These are phyloP conservation scores for Chaetomium strumarium DNA, from an alignment of 2,329 filamentous ascomycete species.

Conservation along the genomic window DNA sequence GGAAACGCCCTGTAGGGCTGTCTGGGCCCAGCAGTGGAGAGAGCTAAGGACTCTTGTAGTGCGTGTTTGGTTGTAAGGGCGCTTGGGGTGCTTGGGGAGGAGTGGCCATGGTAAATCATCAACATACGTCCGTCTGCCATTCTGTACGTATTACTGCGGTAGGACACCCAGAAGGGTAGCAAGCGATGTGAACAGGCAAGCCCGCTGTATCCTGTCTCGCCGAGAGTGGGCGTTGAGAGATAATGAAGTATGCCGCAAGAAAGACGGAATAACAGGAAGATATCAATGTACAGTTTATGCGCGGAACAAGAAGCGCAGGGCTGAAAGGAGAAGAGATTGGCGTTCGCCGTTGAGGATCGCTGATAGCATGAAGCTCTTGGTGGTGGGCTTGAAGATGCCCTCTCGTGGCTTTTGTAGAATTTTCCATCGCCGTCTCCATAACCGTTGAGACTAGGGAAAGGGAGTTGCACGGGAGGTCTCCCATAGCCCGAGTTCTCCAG, in stretches of 20 bases:
- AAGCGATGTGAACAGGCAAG: not conserved
- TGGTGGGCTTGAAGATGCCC: constrained; percentile 15
- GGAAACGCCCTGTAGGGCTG: constrained; percentile 3
- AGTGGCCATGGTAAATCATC: not conserved
- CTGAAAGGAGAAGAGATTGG: constrained; percentile 25
- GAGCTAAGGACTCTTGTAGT: constrained; percentile 1
- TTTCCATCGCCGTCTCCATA: constrained; percentile 14
- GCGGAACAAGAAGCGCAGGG: constrained; percentile 16
- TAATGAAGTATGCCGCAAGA: constrained; percentile 6
- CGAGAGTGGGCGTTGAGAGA: not conserved
- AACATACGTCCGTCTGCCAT: constrained; percentile 28
- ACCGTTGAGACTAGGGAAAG: constrained; percentile 13
- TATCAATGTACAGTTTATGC: constrained; percentile 18
- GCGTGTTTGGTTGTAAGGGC: constrained; percentile 4
- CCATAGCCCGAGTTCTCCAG: constrained; percentile 14
- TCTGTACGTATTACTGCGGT: not conserved
- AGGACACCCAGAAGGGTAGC: not conserved
- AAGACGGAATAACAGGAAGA: constrained; percentile 7
- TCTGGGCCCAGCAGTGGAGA: not conserved
- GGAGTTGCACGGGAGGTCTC: constrained; percentile 18
- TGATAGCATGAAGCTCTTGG: constrained; percentile 16
- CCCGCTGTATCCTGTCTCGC: not conserved
- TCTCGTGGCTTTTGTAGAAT: constrained; percentile 27
- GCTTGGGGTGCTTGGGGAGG: constrained; percentile 1
- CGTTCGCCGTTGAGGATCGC: constrained; percentile 14